Evolutionary conservation across 768 basidiomycete genomes (phyloP), one percentile per base, ranked within the genome.

Genomic region (Boletus reticulatus): DNA sequence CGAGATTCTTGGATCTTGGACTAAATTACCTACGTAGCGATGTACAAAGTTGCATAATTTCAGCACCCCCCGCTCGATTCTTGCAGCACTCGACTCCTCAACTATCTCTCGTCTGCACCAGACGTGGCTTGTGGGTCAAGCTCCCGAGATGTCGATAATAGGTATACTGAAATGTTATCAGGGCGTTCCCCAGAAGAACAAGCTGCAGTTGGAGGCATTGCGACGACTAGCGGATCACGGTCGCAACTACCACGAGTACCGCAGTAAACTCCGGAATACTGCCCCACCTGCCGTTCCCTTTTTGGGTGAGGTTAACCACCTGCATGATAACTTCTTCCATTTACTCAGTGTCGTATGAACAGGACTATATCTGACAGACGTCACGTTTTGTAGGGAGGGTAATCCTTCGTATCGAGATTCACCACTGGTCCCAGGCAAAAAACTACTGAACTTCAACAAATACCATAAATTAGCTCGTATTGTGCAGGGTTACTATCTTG

Each of bases 371-470:
- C 75, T 95, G 58, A 94, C 94, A 11, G 94, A 95, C 71, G 80
- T 97, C 56, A 98, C 94, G 7, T 98, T 98, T 73, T 96, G 93
- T 67, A 84, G 90, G 39, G 96, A 98, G 66, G 96, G 96, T 19
- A 98, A 98, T 69, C 88, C 92, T 16, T 88, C 90, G 14, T 78
- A 88, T 62, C 82, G 96, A 60, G 81, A 85, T 16, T 91, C 94
- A 6, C 90, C 94, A 0, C 71, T 83, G 53, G 85, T 85, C 51
- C 78, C 88, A 1, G 81, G 81, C 55, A 87, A 91, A 72, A 89
- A 85, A 63, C 74, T 99, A 38, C 80, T 98, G 68, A 99, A 99
- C 73, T 94, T 97, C 67, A 96, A 95, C 72, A 96, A 97, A 72
- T 98, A 97, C 64, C 89, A 90, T 66, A 96, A 92, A 68, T 80